Base-by-base conservation (phyloP, 768 basidiomycete species). In the Ramaria rubella region DNA sequence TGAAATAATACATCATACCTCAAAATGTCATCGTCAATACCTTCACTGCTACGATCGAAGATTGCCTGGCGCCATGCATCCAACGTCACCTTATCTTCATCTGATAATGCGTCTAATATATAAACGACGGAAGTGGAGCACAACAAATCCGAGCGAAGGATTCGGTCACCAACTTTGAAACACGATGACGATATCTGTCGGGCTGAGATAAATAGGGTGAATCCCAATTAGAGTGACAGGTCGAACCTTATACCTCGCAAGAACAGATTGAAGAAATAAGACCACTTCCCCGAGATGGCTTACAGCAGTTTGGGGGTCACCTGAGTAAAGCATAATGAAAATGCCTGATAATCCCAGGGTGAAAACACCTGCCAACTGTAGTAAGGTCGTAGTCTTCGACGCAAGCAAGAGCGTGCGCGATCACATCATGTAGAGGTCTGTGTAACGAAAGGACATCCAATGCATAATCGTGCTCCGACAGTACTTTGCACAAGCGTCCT, bases 251-350 rank as follows among this genome's bases (percentile, higher is more conserved):
- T 81, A 90, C 52, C 82, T 80, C n/a, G 76, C 75, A 31, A 86
- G 68, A 17, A 78, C 75, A 60, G 79, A 78, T 66, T 91, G 88
- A 6, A 81, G 68, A 63, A 91, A 89, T 34, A 91, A 64, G 15
- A 90, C 85, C n/a, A 91, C 77, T 60, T 89, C 80, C 3, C 90
- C 90, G 1, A 90, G 72, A 66, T 88, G 85, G 58, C 79, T 82
- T 36, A 90, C 79, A 4, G 89, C 89, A 17, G 84, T 86, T 68
- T 90, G 90, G 17, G 90, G 90, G 68, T 91, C 89, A 46, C 89
- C 89, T 91, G 59, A 55, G 19, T 17, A 34, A 43, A 19, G 34
- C 57, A 30, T 30, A 58, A 36, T 55, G 58, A 26, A 52, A 54
- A 12, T 34, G 11, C 7, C 9, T 11, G 36, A 36, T 33, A 51